Percentiles rank a stretch among this genome's conserved stretches.
Evolutionary conservation across 495 filamentous ascomycete genomes (phyloP).

Genomic region (Filosporella fistucella): DNA sequence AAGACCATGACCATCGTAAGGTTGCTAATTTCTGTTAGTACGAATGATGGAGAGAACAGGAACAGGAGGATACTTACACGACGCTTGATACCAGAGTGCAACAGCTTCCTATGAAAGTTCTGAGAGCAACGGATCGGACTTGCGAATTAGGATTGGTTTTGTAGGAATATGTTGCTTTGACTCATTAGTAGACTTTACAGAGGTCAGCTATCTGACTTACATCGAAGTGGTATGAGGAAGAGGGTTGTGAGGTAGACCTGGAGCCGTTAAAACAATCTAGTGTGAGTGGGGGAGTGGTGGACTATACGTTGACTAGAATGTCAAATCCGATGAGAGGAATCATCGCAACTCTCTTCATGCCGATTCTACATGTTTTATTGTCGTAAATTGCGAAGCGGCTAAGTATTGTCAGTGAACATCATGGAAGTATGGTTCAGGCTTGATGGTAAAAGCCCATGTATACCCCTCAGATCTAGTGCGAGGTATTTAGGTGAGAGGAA

Average conservation of each 20-base stretch:
- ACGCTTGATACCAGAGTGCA: conserved; percentile 43
- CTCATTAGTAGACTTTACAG: conserved; percentile 34
- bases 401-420: not conserved
- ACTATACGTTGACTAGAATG: conserved; percentile 40
- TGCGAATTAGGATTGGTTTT: conserved; percentile 17
- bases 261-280: conserved; percentile 3
- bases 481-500: too few relatives aligned
- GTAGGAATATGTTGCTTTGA: conserved; percentile 27
- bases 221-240: conserved; percentile 41
- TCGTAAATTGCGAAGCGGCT: conserved; percentile 43
- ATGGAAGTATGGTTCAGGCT: not conserved
- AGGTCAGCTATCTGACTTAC: conserved; percentile 24
- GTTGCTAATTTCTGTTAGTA: conserved; percentile 31
- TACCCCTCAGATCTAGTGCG: too few relatives aligned
- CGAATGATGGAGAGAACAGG: not conserved
- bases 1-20: conserved; percentile 44
- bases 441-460: conserved; percentile 16
- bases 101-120: conserved; percentile 45
- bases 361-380: conserved; percentile 45
- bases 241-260: conserved; percentile 48
- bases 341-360: conserved; percentile 43
- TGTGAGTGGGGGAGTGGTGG: not conserved
- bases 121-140: conserved; percentile 34
- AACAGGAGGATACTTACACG: conserved; percentile 27
- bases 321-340: conserved; percentile 47